These are phyloP conservation scores for Stipa capillata DNA, from an alignment of 176 grass and related monocot species.

Conservation along the genomic window DNA sequence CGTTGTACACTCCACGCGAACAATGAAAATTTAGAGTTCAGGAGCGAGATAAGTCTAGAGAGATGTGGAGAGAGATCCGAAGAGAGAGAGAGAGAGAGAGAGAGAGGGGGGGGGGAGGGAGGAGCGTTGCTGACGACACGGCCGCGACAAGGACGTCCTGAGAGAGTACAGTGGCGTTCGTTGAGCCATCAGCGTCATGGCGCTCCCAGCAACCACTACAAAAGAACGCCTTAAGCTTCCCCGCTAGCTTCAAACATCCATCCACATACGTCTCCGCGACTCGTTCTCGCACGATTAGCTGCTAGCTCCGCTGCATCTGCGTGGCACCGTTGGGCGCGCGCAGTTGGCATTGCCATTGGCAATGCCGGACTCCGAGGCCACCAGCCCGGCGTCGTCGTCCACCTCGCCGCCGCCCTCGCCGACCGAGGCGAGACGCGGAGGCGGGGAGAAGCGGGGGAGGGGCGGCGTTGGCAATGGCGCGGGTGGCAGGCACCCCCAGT, in stretches of 20 bases:
- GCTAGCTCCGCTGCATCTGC: neutral
- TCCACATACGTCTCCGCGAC: neutral
- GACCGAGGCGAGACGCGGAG: neutral
- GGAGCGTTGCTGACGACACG: slow-evolving; percentile 9
- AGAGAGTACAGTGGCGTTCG: neutral
- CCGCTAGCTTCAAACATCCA: neutral
- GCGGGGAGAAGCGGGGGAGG: neutral
- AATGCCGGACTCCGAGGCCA: slow-evolving; percentile 16
- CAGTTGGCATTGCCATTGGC: neutral
- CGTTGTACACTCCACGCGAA: neutral
- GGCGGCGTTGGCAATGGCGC: neutral
- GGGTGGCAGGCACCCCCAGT: slow-evolving; percentile 20
- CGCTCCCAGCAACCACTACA: slow-evolving; percentile 21
- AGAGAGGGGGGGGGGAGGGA: neutral
- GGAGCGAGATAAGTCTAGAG: neutral
- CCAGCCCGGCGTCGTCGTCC: neutral
- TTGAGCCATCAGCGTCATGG: slow-evolving; percentile 16
- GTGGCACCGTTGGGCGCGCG: neutral
- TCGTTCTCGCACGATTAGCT: neutral
- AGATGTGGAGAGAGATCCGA: neutral
- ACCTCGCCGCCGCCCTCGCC: neutral
- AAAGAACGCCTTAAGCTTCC: neutral
- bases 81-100: neutral
- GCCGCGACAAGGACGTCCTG: neutral
- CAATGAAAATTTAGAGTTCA: neutral